Evolutionary conservation across 805 yeast genomes (phyloP), one percentile per base, ranked within the genome.

Genomic region (Cyberlindnera nakhonratchasimensis): DNA sequence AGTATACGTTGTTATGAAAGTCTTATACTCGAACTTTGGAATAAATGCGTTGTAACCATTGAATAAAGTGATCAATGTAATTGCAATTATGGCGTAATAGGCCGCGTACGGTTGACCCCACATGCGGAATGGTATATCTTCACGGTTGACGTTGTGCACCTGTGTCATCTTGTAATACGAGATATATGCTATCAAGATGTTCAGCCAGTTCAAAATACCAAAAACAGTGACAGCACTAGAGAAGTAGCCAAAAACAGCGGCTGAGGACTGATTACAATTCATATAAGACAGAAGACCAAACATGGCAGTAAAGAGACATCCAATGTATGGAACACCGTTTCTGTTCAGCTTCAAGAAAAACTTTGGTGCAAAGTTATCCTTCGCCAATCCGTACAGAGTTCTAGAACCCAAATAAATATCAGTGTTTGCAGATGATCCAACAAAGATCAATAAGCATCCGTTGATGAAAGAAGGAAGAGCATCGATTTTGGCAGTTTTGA

Each of bases 401-500:
- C 95, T 74, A 19, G 91, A 77, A 21, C 85, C 84, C 57, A 80
- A 78, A 62, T 82, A 83, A 54, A 85, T 69, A 63, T 81, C 88
- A 2, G 88, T 80, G 64, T 84, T 86, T 10, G 84, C 80, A 30
- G 93, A 93, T 9, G 90, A 82, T 56, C 84, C 74, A 39, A 86
- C 87, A 49, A 85, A 82, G 29, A 84, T 64, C 58, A 87, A 64
- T 48, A 87, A 81, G 60, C 86, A 80, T 2, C 81, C 90, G 61
- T 87, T 87, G 55, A 87, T 70, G 38, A 87, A 72, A 51, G 81
- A 82, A 22, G 88, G 88, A 47, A 86, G 67, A 0, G 77, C 89
- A 9, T 60, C 54, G 47, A 86, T 84, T 16, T 71, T 63, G n/a
- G 86, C 84, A 50, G 72, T 74, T 46, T 74, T 73, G 54, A 86